phyloP scores from a whole-genome alignment of 306 rosid species.

The Begonia masoniana region DNA sequence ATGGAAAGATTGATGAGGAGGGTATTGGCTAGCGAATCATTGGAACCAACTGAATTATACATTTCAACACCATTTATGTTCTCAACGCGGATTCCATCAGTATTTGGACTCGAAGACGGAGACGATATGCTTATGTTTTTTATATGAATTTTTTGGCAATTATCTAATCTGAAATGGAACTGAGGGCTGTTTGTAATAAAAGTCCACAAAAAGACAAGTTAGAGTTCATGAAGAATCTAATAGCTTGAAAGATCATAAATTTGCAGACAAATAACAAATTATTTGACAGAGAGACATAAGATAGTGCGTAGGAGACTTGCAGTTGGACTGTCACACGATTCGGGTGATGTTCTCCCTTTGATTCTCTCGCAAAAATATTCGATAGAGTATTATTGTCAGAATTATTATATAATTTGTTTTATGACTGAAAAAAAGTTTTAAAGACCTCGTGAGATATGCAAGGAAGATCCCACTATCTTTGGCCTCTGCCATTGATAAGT shows the following conservation, averaged over 20 bases:
- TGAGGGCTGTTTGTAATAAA: conserved; percentile 50
- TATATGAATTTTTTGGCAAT: conserved; percentile 63
- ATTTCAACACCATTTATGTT: conserved; percentile 45
- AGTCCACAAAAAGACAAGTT: conserved; percentile 45
- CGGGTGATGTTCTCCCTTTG: no score
- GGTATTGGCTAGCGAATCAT: conserved; percentile 19
- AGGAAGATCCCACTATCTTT: conserved; percentile 97
- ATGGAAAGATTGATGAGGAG: no score
- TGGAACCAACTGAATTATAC: conserved; percentile 50
- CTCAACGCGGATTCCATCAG: conserved; percentile 77
- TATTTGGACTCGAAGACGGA: conserved; percentile 77
- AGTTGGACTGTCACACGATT: no score
- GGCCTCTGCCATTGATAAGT: no score
- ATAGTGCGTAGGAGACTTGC: no score
- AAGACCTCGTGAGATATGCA: conserved; percentile 74
- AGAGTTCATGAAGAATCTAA: conserved; percentile 72
- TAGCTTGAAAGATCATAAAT: conserved; percentile 37
- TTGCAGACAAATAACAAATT: no score
- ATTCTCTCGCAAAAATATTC: no score
- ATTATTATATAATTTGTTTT: no score
- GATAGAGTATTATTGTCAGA: no score
- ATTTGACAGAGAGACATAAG: no score
- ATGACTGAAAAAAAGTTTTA: no score
- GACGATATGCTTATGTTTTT: conserved; percentile 54
- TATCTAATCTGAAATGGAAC: conserved; percentile 76